These are phyloP conservation scores for Ustilago cynodontis DNA, from an alignment of 1,284 basidiomycete species.

Conservation along the genomic window DNA sequence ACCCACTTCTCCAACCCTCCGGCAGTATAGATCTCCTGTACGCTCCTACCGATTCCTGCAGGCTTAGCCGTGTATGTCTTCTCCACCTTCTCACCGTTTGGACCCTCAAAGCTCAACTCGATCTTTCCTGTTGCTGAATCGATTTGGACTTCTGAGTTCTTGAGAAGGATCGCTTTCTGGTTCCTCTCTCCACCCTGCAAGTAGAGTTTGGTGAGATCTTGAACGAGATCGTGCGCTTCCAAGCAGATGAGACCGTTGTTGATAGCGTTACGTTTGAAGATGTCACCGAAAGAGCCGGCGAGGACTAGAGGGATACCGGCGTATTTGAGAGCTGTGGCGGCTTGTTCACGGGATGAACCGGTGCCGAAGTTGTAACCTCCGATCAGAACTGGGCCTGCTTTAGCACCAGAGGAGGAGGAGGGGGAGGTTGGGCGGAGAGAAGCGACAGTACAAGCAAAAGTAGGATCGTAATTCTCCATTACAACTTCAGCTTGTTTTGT, in stretches of 20 bases:
- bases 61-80: conserved; percentile 59
- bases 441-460: conserved; percentile 82
- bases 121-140: conserved; percentile 52
- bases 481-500: conserved; percentile 95
- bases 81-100: conserved; percentile 24
- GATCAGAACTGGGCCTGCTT: conserved; percentile 80
- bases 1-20: conserved; percentile 69
- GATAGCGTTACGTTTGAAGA: conserved; percentile 98
- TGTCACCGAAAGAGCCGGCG: conserved; percentile 97
- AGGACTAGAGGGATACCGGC: conserved; percentile 93
- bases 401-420: background rate
- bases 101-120: conserved; percentile 14
- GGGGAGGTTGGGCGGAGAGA: conserved; percentile 72
- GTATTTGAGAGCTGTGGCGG: conserved; percentile 94
- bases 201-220: conserved; percentile 82
- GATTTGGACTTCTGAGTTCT: conserved; percentile 44
- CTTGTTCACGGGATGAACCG: conserved; percentile 97
- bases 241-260: conserved; percentile 98
- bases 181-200: conserved; percentile 77
- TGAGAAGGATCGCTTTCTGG: conserved; percentile 59
- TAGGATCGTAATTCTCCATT: conserved; percentile 94
- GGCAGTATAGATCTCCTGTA: conserved; percentile 68
- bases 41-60: conserved; percentile 65
- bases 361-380: conserved; percentile 99
- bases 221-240: conserved; percentile 89